These are phyloP conservation scores for Fusarium sp. DNA, from an alignment of 2,329 filamentous ascomycete species.

Conservation along the genomic window DNA sequence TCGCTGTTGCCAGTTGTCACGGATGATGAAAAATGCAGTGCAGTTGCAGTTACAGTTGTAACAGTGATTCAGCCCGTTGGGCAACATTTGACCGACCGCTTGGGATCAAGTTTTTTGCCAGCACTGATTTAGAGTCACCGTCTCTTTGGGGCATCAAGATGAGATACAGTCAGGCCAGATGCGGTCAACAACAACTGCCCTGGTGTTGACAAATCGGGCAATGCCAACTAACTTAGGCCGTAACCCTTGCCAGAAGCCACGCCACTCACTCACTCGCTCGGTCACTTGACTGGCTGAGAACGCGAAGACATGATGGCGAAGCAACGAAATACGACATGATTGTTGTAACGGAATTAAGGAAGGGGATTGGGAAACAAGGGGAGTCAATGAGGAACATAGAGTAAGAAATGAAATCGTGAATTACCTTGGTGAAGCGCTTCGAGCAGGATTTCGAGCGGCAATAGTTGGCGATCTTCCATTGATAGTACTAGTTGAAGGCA, in stretches of 20 bases:
- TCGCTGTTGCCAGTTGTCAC: slow-evolving; percentile 22
- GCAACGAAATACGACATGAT: slow-evolving; percentile 17
- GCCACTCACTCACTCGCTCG: slow-evolving; percentile 43
- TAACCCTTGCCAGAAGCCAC: slow-evolving; percentile 45
- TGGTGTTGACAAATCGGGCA: slow-evolving; percentile 45
- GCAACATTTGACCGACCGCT: slow-evolving; percentile 36
- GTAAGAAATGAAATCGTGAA: slow-evolving; percentile 3
- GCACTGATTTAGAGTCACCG: slow-evolving; percentile 32
- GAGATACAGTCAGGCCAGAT: slow-evolving; percentile 45
- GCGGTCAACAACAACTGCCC: slow-evolving; percentile 41
- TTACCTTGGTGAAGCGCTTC: slow-evolving; percentile 38
- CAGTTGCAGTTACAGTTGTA: slow-evolving; percentile 22
- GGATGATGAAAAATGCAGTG: slow-evolving; percentile 17
- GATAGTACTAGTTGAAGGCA: slow-evolving; percentile 18
- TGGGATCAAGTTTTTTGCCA: slow-evolving; percentile 11
- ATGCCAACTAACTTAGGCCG: slow-evolving; percentile 45
- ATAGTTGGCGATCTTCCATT: slow-evolving; percentile 31
- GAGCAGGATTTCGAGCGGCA: slow-evolving; percentile 1
- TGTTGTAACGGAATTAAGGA: background rate
- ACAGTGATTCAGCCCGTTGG: slow-evolving; percentile 29
- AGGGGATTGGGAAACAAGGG: background rate
- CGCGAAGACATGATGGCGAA: slow-evolving; percentile 37
- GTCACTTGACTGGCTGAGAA: slow-evolving; percentile 43
- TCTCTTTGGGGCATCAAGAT: slow-evolving; percentile 33
- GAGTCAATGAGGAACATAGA: background rate